Evolutionary conservation across 768 basidiomycete species (phyloP).

Genomic region (Chlorophyllum brunneum): DNA sequence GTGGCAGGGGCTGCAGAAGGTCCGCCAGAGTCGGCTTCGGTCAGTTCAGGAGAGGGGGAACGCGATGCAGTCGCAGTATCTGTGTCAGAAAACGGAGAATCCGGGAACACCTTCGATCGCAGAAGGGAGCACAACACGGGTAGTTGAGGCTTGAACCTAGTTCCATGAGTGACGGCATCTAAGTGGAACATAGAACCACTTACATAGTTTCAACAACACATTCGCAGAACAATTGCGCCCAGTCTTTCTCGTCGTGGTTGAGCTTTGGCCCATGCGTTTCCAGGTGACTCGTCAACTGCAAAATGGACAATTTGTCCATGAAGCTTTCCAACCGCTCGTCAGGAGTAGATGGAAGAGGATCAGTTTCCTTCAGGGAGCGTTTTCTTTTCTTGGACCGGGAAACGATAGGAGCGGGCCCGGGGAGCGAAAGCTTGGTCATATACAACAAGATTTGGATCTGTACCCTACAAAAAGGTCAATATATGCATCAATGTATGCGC

Average conservation of each 20-base stretch:
- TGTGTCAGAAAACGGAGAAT: constrained; percentile 55
- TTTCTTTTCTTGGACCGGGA: constrained; percentile 27
- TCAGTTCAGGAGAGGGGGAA: constrained; percentile 15
- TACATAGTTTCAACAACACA: constrained; percentile 53
- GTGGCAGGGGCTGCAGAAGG: constrained; percentile 1
- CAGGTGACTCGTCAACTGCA: constrained; percentile 58
- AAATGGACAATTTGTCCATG: constrained; percentile 77
- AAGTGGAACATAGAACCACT: constrained; percentile 36
- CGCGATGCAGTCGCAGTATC: constrained; percentile 20
- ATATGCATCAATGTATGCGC: not conserved
- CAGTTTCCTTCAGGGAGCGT: constrained; percentile 19
- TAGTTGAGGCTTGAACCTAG: constrained; percentile 52
- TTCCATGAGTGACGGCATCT: not conserved
- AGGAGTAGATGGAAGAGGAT: constrained; percentile 19
- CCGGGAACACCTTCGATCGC: constrained; percentile 62
- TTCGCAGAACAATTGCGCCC: constrained; percentile 72
- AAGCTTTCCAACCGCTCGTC: constrained; percentile 64
- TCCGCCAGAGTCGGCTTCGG: constrained; percentile 9
- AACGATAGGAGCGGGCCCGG: constrained; percentile 33
- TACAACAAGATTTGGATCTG: constrained; percentile 75
- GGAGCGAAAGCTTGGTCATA: constrained; percentile 59
- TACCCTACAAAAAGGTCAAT: constrained; percentile 37
- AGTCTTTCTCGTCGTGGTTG: constrained; percentile 46
- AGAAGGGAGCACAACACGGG: constrained; percentile 55
- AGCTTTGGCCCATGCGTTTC: constrained; percentile 15